A percentile compares a stretch with the other conserved stretches of the same genome.
These are phyloP conservation scores for Ophiostoma sp. DNA, from an alignment of 2,329 filamentous ascomycete species.

Conservation along the genomic window DNA sequence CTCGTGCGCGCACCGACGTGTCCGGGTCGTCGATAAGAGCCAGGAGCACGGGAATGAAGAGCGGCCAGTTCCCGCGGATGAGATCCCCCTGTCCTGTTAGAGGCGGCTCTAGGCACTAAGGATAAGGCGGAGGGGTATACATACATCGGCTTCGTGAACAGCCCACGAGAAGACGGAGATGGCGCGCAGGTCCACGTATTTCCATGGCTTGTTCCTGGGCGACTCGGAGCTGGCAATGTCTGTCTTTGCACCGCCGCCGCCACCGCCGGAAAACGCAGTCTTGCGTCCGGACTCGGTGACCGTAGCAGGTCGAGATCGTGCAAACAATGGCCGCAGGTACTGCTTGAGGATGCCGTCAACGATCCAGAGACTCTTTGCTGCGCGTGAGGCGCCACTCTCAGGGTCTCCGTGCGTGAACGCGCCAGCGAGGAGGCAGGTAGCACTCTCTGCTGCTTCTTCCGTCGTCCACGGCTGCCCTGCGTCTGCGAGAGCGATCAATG, in stretches of 20 bases:
- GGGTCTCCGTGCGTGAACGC: constrained; percentile 25
- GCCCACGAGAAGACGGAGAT: constrained; percentile 58
- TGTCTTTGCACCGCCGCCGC: constrained; percentile 33
- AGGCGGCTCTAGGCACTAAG: not conserved
- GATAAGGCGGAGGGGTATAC: not conserved
- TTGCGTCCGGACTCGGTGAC: constrained; percentile 55
- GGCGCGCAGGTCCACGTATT: constrained; percentile 46
- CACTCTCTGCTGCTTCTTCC: constrained; percentile 29
- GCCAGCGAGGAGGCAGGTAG: constrained; percentile 33
- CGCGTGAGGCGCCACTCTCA: not conserved
- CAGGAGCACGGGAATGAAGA: constrained; percentile 64
- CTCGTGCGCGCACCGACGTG: constrained; percentile 47
- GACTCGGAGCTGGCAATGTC: constrained; percentile 32
- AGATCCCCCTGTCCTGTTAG: constrained; percentile 37
- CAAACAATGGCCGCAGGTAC: constrained; percentile 64
- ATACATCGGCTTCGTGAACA: constrained; percentile 35
- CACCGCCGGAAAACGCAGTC: constrained; percentile 40
- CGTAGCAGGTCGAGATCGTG: constrained; percentile 46
- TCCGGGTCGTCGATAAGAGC: constrained; percentile 61
- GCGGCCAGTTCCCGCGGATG: constrained; percentile 57
- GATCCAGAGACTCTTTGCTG: constrained; percentile 38
- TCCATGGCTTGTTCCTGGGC: constrained; percentile 54
- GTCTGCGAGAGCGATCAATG: constrained; percentile 34
- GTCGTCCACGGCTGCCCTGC: constrained; percentile 31
- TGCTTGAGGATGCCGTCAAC: constrained; percentile 53